Conservation (phyloP, 345 rosid species). For the Balakata baccata region DNA sequence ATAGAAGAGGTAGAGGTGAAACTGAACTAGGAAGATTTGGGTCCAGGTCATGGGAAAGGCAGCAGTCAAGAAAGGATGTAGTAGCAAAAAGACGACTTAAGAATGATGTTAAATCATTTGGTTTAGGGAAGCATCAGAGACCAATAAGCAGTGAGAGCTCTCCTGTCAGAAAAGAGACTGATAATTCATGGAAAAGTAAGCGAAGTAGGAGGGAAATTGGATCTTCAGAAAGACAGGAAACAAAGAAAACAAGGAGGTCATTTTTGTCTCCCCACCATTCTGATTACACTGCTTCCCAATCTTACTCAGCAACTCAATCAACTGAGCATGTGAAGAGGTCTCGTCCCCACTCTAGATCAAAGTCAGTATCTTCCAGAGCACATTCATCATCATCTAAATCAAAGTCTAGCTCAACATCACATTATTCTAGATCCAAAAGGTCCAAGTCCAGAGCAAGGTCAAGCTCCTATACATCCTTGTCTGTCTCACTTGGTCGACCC, state of each 20-base stretch:
- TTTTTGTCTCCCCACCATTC: conserved; percentile 27
- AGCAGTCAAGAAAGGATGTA: conserved; percentile 18
- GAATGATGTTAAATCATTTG: conserved; percentile 24
- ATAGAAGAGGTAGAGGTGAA: conserved; percentile 23
- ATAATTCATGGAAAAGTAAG: conserved; percentile 20
- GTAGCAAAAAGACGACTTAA: background rate
- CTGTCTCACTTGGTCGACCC: conserved; percentile 24
- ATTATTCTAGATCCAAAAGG: conserved; percentile 17
- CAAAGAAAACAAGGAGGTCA: conserved; percentile 32
- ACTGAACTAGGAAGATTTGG: conserved; percentile 23
- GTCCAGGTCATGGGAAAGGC: conserved; percentile 25
- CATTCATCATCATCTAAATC: conserved; percentile 25
- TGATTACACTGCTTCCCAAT: conserved; percentile 24
- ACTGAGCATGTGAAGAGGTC: conserved; percentile 20
- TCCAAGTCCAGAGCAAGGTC: conserved; percentile 26
- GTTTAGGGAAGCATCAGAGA: conserved; percentile 18
- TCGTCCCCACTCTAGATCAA: conserved; percentile 21
- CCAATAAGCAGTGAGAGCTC: conserved; percentile 20
- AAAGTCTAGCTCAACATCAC: conserved; percentile 26
- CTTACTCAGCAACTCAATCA: conserved; percentile 25
- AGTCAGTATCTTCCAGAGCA: conserved; percentile 26
- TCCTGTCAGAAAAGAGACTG: conserved; percentile 20
- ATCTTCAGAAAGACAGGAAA: conserved; percentile 20
- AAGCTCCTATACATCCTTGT: conserved; percentile 26
- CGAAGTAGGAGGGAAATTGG: conserved; percentile 22